Evolutionary conservation across 305 asterid species (phyloP), one percentile per base, ranked within the genome.

Genomic region (Petunia hybrid): DNA sequence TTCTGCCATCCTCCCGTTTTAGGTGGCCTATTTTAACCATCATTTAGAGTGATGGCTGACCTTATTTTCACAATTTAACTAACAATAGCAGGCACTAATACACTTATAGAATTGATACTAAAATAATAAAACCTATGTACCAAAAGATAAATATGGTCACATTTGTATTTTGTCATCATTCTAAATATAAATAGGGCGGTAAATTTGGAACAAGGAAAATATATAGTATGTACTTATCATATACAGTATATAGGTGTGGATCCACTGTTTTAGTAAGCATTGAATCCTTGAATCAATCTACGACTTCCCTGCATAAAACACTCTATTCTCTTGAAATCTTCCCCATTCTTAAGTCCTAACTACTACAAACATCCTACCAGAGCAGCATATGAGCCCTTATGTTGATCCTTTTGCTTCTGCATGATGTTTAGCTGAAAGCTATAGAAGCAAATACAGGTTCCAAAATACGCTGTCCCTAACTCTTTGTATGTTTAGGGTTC

Each of bases 401-500:
- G 22, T 38, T 48, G 45, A 48, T 73, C 31, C 13, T 16, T 67
- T 6, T 51, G 10, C 75, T 67, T n/a, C 74, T 66, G 41, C 35
- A 40, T 7, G 55, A 67, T 40, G 55, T 67, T 35, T 48, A 35
- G 10, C 35, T 73, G 62, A 48, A 48, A 73, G 51, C 78, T 48
- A 62, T 46, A 48, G 62, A 5, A 73, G 43, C 35, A 48, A 73
- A 3, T 41, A 31, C 62, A 73, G 78, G 78, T 48, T 73, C 45
- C 51, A 48, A 71, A 73, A 35, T 62, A 36, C 48, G 12, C 38
- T 35, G 5, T 48, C 35, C 48, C 38, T 46, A 1, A 16, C 42
- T 35, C 43, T 77, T 77, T 8, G 56, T 79, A 65, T 86, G 63
- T 76, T 64, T 61, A 97, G 99, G 96, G 97, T 45, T 94, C 98